These are phyloP conservation scores for Xanthoparmelia taractica DNA, from an alignment of 495 filamentous ascomycete species.

Conservation along the genomic window DNA sequence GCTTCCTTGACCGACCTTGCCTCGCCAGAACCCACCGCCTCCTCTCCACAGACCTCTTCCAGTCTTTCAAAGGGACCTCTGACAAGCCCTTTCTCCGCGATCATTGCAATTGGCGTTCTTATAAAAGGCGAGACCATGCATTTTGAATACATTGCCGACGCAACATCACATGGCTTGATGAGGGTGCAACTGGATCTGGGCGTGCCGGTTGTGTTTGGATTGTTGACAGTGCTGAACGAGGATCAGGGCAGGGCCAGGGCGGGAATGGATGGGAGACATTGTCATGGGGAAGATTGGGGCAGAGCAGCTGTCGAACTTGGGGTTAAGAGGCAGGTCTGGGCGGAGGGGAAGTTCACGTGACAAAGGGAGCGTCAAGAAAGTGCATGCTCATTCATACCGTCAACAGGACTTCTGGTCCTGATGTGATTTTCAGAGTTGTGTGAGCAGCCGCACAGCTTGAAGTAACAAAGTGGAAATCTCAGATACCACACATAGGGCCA, in stretches of 20 bases:
- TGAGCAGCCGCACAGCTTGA: not conserved
- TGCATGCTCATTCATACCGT: not conserved
- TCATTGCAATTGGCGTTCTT: slow-evolving; percentile 90
- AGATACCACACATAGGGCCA: not conserved
- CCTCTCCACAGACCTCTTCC: slow-evolving; percentile 27
- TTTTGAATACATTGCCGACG: slow-evolving; percentile 95
- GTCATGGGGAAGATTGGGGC: slow-evolving; percentile 87
- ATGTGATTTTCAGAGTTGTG: not conserved
- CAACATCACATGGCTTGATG: slow-evolving; percentile 86
- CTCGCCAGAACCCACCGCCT: slow-evolving; percentile 8
- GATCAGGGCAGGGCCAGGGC: slow-evolving; percentile 81
- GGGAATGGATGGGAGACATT: slow-evolving; percentile 58
- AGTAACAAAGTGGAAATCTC: not conserved
- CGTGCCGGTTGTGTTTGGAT: slow-evolving; percentile 83
- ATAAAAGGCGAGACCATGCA: slow-evolving; percentile 99
- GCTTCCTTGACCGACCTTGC: slow-evolving; percentile 55
- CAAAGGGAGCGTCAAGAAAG: not conserved
- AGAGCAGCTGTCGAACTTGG: slow-evolving; percentile 49
- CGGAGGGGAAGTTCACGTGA: slow-evolving; percentile 38
- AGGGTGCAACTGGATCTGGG: slow-evolving; percentile 81
- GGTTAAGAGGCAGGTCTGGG: slow-evolving; percentile 39
- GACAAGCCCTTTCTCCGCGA: slow-evolving; percentile 71
- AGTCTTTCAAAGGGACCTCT: slow-evolving; percentile 42
- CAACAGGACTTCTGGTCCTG: not conserved
- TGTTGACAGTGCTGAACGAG: slow-evolving; percentile 82